Conservation (phyloP, 805 yeast species). For the Torulaspora gathmanii region DNA sequence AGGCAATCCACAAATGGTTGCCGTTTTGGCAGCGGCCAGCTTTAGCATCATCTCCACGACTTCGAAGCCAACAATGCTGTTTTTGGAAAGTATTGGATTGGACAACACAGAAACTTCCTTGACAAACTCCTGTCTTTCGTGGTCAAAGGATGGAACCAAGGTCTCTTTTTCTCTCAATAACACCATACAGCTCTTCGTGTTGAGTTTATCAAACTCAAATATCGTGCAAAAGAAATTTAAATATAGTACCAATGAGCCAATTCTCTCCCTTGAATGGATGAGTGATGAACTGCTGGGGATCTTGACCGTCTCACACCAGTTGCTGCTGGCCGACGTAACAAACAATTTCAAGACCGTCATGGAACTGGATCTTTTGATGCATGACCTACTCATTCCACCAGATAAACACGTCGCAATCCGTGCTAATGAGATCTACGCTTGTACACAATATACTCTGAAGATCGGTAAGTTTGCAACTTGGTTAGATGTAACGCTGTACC, state of each 20-base stretch:
- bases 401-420: constrained; percentile 22
- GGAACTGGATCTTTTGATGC: constrained; percentile 24
- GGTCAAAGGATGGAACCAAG: constrained; percentile 17
- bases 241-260: constrained; percentile 15
- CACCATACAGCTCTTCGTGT: constrained; percentile 7
- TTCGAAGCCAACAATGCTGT: constrained; percentile 12
- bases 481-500: constrained; percentile 30
- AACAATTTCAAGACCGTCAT: constrained; percentile 12
- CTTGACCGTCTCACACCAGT: constrained; percentile 29
- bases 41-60: constrained; percentile 20
- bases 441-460: constrained; percentile 28
- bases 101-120: background rate
- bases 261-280: constrained; percentile 27
- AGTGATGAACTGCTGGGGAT: constrained; percentile 18
- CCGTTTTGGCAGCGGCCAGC: constrained; percentile 22
- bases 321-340: constrained; percentile 19
- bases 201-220: background rate
- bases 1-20: constrained; percentile 17
- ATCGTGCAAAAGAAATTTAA: background rate
- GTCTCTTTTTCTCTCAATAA: constrained; percentile 23
- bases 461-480: constrained; percentile 31
- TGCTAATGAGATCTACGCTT: constrained; percentile 18
- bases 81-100: constrained; percentile 7
- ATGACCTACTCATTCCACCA: constrained; percentile 29
- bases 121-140: constrained; percentile 15